Evolutionary conservation across 441 rosid genomes (phyloP), one percentile per base, ranked within the genome.

Genomic region (Mallotus repandus): DNA sequence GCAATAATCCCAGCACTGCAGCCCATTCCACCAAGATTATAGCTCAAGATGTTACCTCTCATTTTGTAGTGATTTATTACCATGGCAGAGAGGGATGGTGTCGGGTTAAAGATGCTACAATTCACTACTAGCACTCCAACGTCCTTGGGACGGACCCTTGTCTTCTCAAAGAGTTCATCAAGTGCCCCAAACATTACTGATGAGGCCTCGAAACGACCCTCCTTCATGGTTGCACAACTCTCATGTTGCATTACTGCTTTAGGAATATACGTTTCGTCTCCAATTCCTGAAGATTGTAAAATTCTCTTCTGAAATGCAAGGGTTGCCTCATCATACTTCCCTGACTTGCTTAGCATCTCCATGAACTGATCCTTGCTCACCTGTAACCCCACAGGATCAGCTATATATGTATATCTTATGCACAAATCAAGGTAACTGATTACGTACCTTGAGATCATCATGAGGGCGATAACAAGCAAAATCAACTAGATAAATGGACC

Each of bases 11-110:
- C 96, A 0, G 96, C 95, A 43, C 97, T 90, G 78, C 97, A 94
- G 1, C 98, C 97, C 98, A 94, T 92, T 1, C 97, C 97, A 4
- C 97, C 98, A 4, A 94, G 91, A 69, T 94, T 94, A 83, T 85
- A 94, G 76, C 97, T 94, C 63, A 94, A 74, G 49, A 94, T 83
- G 81, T 94, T 94, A 7, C 98, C 96, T 74, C 97, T 84, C 98
- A 92, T 94, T 71, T 89, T 94, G 77, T 91, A 94, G 62, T 89
- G 98, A 78, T 94, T 94, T 29, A 94, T 94, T 38, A 92, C 84
- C 96, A 94, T 94, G 5, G 97, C 97, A 0, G 98, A 94, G 55
- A 94, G 83, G 0, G 97, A 92, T 2, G 97, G 98, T 0, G 98
- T 94, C 0, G 98, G 98, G 79, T 94, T 94, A 66, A 94, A 92